Evolutionary conservation across 2,329 filamentous ascomycete genomes (phyloP), one percentile per base, ranked within the genome.

Genomic region (Clarireedia sp.): DNA sequence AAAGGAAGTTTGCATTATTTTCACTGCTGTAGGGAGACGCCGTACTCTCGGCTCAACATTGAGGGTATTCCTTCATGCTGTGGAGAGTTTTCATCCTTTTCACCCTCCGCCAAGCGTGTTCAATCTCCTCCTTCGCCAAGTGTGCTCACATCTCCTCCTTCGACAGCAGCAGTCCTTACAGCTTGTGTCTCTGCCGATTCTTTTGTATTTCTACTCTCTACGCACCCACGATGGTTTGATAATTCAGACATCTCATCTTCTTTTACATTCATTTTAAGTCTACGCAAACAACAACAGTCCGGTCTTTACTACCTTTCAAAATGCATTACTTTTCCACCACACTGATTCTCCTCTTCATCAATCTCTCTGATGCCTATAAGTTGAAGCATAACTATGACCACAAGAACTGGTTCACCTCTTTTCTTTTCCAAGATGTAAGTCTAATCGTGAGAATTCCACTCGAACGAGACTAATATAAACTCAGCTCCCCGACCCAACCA

Each of bases 361-460:
- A 49, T 9, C 26, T 12, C 12, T 41, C 38, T 3, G 8, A 24
- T 50, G 58, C 40, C n/a, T 63, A 63, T 29, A 55, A 33, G 1
- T 40, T 63, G 24, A 50, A 59, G 33, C 51, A 58, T 51, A 51
- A 53, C 9, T 64, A 64, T 46, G 56, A 63, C n/a, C 44, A 51
- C 24, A 61, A 49, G 17, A 63, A 64, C 12, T 64, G 62, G 62
- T 64, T 57, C 37, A 45, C 51, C 3, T 62, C 58, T n/a, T 64
- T 63, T 21, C 48, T 17, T 16, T 62, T 50, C 40, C 53, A 58
- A 47, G 33, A 50, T 52, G 60, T 62, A 29, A 23, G 57, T 54
- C 26, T 49, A 29, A 1, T n/a, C 36, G 12, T 19, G 16, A 43
- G 2, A 19, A 14, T 6, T 23, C 24, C 5, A 14, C 38, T 54